Evolutionary conservation across 345 rosid genomes (phyloP).

Genomic region (Sisymbrium irio): DNA sequence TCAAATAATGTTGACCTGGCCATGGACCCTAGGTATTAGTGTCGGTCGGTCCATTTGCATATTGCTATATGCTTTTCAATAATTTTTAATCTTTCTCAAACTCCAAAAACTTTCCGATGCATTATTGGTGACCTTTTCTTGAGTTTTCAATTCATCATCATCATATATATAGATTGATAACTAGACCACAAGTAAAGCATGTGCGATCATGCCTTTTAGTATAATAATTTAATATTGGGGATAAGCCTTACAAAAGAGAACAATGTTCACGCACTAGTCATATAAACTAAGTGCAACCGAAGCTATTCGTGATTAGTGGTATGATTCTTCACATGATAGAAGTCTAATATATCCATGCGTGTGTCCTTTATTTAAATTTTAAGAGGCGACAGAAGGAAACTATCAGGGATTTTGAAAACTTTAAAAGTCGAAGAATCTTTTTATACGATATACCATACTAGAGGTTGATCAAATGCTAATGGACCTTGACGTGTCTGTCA

Average conservation of each 20-base stretch:
- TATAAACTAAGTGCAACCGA: not conserved
- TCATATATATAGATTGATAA: not conserved
- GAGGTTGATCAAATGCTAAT: too few relatives aligned
- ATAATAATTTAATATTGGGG: not conserved
- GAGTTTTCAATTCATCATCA: not conserved
- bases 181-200: not conserved
- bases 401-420: too few relatives aligned
- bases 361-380: too few relatives aligned
- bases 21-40: not conserved
- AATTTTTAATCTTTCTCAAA: not conserved
- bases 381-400: too few relatives aligned
- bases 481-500: too few relatives aligned
- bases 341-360: too few relatives aligned
- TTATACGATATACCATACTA: too few relatives aligned
- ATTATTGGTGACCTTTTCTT: conserved; percentile 2
- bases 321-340: not conserved
- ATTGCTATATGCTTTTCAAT: not conserved
- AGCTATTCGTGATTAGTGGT: not conserved
- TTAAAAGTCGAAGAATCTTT: too few relatives aligned
- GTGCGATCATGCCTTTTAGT: not conserved
- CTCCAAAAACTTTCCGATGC: not conserved
- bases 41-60: not conserved
- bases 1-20: not conserved
- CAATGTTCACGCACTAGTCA: not conserved
- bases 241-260: not conserved